Evolutionary conservation across 2,329 filamentous ascomycete species (phyloP), one percentile per base, ranked within the genome.

Genomic region (Penicillium italicum): DNA sequence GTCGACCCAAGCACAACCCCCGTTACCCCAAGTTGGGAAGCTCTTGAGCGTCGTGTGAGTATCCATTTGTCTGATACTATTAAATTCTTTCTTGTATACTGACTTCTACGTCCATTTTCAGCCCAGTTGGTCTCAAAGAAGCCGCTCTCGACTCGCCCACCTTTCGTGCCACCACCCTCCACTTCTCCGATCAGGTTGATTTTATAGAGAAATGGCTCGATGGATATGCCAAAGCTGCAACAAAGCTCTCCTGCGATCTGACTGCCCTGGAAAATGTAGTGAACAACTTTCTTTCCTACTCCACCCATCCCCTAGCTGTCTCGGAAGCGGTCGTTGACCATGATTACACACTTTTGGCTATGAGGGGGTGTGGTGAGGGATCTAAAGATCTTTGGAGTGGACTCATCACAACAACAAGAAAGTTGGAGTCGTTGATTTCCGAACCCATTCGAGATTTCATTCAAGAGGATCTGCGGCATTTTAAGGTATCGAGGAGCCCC

Each of bases 101-200:
- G 49, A 69, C 40, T 6, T 12, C 41, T 20, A n/a, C 14, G 11
- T 53, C 55, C 49, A 31, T 33, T 44, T n/a, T 43, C 1, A 86
- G 84, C 55, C 91, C 94, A 42, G 92, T 97, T 34, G 86, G 87
- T 58, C 82, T 97, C 65, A 94, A 93, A 77, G 94, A 99, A 82
- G 94, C 94, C 48, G 89, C 91, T 20, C 88, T 97, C 77, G 94
- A 99, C 76, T 97, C 92, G 37, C 94, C 94, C 26, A 95, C 92
- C 34, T 97, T 97, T 74, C 90, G 94, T 62, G 90, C 92, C 44
- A 90, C 90, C 22, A 85, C 90, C 40, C 78, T 88, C 44, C 91
- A 97, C 76, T 96, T 96, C 70, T 83, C 85, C 60, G 94, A 97
- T 62, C 93, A 99, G 77, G 85, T 96, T 67, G 94, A 97, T 62